Base-by-base conservation (phyloP, 352 stramenopile genomes). In the Pythium oligandrum region DNA sequence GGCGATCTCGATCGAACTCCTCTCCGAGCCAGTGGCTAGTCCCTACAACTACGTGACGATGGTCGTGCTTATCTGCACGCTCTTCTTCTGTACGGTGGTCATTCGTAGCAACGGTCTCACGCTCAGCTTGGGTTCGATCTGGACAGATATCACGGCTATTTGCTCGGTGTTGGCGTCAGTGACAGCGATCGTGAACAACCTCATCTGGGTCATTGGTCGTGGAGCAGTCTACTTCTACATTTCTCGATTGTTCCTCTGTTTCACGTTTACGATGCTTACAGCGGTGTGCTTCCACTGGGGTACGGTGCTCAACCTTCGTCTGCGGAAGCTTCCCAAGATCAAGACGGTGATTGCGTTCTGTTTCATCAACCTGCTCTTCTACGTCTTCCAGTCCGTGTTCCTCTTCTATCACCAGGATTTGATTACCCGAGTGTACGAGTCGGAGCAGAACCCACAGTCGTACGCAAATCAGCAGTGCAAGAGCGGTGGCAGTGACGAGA, bases 21-120 rank as follows among this genome's bases (percentile, higher is more conserved):
- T 80, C 31, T 74, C 68, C 1, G 71, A 78, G 9, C 68, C 80
- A 4, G 79, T 65, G n/a, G 68, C 75, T 12, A 93, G 84, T 58
- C 83, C 84, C 54, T 95, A 95, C 70, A 95, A 90, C 48, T 95
- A 92, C 66, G 82, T 95, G 33, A 90, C 82, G 1, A 86, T 95
- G 61, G 84, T 93, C 37, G 73, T 95, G 17, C 66, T 95, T n/a
- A 77, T 90, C 37, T 75, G 82, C 5, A 87, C 80, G 34, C 65
- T 95, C 35, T 59, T 86, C 2, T 95, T 95, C 48, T 95, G 84
- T 56, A 79, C 75, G 35, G 67, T 92, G 9, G 83, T 89, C 42
- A 91, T 95, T 53, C 78, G 75, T 12, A 88, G 81, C 53, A 88
- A 95, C 53, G 84, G 84, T 0, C 66, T 95, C 4, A 73, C 81